These are phyloP conservation scores for Osmanthus fragrans DNA, from an alignment of 257 asterid species.

Conservation along the genomic window DNA sequence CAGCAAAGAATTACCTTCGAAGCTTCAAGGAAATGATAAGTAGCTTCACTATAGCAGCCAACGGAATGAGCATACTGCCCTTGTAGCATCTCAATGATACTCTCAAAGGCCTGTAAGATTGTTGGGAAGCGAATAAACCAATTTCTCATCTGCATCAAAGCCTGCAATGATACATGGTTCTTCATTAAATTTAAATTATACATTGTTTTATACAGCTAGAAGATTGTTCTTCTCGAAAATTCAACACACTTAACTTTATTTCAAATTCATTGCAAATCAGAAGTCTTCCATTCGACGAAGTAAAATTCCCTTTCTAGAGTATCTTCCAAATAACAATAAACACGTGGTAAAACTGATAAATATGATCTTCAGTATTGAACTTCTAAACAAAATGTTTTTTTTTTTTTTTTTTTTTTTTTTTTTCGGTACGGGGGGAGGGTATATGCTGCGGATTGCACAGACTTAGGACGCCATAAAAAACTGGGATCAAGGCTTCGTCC, in stretches of 20 bases:
- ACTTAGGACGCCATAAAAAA: background rate
- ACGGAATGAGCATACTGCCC: slow-evolving; percentile 96
- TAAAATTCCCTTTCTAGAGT: background rate
- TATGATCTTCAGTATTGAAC: slow-evolving; percentile 9
- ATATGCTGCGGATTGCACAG: background rate
- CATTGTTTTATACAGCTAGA: background rate
- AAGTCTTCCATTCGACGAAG: background rate
- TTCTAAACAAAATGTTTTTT: slow-evolving; percentile 9
- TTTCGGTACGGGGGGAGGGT: background rate
- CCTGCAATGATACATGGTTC: slow-evolving; percentile 44
- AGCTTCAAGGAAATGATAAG: slow-evolving; percentile 89
- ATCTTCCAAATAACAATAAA: background rate
- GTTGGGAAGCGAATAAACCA: slow-evolving; percentile 90
- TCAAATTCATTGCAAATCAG: slow-evolving; percentile 16
- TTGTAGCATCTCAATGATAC: slow-evolving; percentile 84
- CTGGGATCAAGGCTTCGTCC: slow-evolving; percentile 9
- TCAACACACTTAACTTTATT: slow-evolving; percentile 8
- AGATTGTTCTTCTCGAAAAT: background rate
- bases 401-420: background rate
- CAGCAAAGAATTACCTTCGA: slow-evolving; percentile 53
- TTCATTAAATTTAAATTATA: background rate
- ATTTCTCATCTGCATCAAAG: slow-evolving; percentile 86
- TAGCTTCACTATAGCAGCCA: slow-evolving; percentile 82
- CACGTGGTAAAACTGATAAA: background rate
- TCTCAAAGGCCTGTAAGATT: slow-evolving; percentile 89